Conservation (phyloP, 2,329 filamentous ascomycete species). For the Aquanectria penicillioides region DNA sequence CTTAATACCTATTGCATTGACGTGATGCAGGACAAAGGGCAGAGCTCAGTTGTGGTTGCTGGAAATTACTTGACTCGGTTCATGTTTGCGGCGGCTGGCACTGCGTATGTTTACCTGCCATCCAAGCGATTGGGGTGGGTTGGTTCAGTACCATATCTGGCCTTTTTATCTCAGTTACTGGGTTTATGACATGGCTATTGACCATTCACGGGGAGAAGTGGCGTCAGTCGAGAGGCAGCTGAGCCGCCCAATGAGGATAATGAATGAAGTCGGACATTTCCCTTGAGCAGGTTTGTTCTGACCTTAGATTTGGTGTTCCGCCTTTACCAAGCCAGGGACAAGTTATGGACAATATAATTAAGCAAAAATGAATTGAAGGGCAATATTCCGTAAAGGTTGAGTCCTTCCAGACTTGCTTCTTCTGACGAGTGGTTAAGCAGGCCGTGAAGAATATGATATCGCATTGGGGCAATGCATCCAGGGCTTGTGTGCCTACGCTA, state of each 20-base stretch:
- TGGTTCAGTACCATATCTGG: constrained; percentile 75
- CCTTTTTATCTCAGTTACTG: constrained; percentile 28
- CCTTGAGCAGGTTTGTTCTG: no score
- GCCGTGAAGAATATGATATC: background rate
- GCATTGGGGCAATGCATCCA: no score
- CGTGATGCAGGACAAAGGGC: constrained; percentile 68
- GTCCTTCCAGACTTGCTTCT: no score
- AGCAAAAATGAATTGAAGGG: background rate
- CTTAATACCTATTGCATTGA: constrained; percentile 80
- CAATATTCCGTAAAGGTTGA: no score
- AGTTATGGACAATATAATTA: no score
- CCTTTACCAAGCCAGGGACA: no score
- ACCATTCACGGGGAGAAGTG: constrained; percentile 28
- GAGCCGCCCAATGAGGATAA: no score
- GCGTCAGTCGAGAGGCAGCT: constrained; percentile 19
- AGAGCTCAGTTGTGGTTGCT: constrained; percentile 75
- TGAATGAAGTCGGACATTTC: no score
- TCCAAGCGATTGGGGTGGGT: constrained; percentile 76
- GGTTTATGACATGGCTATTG: constrained; percentile 27
- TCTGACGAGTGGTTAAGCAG: background rate
- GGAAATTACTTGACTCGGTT: constrained; percentile 82
- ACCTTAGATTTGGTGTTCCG: no score
- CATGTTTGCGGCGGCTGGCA: constrained; percentile 74
- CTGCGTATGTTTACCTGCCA: constrained; percentile 76
- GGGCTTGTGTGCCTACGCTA: no score